phyloP scores from a whole-genome alignment of 192 early-diverging fungal genomes.

The Phlyctochytrium bullatum region DNA sequence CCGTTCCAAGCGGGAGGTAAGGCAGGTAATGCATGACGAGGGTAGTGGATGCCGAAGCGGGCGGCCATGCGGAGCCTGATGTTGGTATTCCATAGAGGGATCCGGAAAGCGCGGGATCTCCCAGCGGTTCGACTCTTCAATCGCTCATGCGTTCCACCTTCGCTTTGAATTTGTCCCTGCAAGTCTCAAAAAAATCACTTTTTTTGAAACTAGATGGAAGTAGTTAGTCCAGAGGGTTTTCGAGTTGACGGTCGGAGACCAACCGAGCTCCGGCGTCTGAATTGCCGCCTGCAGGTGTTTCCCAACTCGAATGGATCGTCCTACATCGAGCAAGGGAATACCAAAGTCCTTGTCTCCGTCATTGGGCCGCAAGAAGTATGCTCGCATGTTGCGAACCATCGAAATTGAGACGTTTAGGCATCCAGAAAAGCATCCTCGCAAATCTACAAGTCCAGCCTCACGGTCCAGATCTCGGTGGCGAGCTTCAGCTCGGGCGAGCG shows the following conservation, averaged over 20 bases:
- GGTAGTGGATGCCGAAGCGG: no score
- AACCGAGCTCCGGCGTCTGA: constrained; percentile 82
- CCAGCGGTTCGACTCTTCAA: no score
- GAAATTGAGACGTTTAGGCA: constrained; percentile 22
- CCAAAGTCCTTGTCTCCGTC: constrained; percentile 85
- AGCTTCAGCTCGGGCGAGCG: constrained; percentile 89
- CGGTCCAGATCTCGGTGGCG: constrained; percentile 89
- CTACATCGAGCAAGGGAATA: constrained; percentile 95
- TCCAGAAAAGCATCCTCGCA: constrained; percentile 52
- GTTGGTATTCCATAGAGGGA: no score
- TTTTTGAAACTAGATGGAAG: no score
- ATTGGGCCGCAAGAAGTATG: constrained; percentile 87
- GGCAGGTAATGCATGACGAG: no score
- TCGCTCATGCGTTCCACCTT: no score
- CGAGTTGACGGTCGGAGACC: constrained; percentile 89
- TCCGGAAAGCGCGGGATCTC: no score
- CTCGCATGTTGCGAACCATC: background rate
- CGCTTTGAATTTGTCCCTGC: no score
- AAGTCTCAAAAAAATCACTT: no score
- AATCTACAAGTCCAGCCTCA: constrained; percentile 40
- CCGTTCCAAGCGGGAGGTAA: no score
- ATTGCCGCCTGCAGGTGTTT: constrained; percentile 73
- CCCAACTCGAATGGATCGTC: constrained; percentile 89
- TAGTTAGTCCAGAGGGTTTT: constrained; percentile 51
- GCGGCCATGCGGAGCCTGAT: no score